A percentile compares a stretch with the other conserved stretches of the same genome.
These are phyloP conservation scores for Hanseniaspora taiwanica DNA, from an alignment of 805 yeast genomes.

Conservation along the genomic window DNA sequence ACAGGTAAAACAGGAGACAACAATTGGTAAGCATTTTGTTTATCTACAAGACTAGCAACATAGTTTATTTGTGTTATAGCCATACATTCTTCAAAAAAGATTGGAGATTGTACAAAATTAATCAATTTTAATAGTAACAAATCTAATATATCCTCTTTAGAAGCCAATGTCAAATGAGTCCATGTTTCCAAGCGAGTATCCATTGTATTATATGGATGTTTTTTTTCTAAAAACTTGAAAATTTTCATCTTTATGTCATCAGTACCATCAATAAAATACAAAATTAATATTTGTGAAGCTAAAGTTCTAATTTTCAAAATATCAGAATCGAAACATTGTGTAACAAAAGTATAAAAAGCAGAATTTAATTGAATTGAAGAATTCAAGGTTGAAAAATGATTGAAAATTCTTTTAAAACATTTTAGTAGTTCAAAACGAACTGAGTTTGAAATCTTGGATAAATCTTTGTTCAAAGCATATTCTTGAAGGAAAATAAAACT, in stretches of 20 bases:
- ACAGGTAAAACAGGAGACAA: conserved; percentile 69
- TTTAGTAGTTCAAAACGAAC: background rate
- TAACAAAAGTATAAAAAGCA: conserved; percentile 29
- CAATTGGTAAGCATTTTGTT: conserved; percentile 63
- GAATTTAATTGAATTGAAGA: background rate
- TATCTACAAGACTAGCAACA: conserved; percentile 38
- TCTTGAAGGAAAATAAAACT: background rate
- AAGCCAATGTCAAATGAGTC: conserved; percentile 49
- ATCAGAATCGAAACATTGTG: conserved; percentile 26
- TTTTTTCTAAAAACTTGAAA: background rate
- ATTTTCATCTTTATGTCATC: background rate
- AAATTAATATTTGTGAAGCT: conserved; percentile 35
- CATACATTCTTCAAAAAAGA: conserved; percentile 47
- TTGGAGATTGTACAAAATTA: conserved; percentile 49
- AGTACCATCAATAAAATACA: conserved; percentile 27
- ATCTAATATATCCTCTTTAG: conserved; percentile 57
- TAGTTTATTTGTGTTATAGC: conserved; percentile 51
- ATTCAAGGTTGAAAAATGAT: background rate
- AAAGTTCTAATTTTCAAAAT: conserved; percentile 45
- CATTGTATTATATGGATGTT: conserved; percentile 6
- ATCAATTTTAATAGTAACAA: conserved; percentile 51
- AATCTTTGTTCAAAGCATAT: background rate
- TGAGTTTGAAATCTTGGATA: background rate
- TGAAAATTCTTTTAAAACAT: background rate
- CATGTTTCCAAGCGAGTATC: conserved; percentile 27